These are phyloP conservation scores for Triticum timopheevii DNA, from an alignment of 176 grass and related monocot species.

Conservation along the genomic window DNA sequence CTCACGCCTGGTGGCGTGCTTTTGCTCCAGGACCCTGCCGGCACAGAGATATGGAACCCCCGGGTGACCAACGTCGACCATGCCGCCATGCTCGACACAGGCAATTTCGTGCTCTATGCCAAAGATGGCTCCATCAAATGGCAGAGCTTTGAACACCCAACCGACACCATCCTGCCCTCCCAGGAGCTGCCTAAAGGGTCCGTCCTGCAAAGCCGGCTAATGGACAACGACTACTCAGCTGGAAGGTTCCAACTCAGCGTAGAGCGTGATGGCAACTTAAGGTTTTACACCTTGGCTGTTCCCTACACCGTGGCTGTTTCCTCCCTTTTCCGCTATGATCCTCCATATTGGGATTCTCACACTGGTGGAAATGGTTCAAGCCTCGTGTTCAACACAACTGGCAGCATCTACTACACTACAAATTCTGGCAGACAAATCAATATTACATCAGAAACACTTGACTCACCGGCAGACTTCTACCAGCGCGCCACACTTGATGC, in stretches of 20 bases:
- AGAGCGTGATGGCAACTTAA: not conserved
- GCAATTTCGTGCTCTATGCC: conserved; percentile 34
- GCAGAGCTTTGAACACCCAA: conserved; percentile 36
- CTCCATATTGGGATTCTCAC: not conserved
- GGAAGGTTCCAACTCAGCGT: conserved; percentile 25
- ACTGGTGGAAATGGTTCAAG: conserved; percentile 6
- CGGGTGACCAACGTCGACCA: not conserved
- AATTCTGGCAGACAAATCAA: not conserved
- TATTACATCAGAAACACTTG: not conserved
- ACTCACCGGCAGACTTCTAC: conserved; percentile 6
- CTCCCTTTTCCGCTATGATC: not conserved
- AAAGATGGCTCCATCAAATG: not conserved
- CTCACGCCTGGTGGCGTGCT: conserved; percentile 23
- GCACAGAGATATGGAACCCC: conserved; percentile 25
- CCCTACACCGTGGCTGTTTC: not conserved
- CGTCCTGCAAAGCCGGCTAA: conserved; percentile 22
- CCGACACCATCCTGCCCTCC: conserved; percentile 48
- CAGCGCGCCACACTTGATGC: conserved; percentile 6
- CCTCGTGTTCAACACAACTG: conserved; percentile 1
- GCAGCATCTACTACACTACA: conserved; percentile 6
- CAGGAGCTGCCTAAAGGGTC: conserved; percentile 5
- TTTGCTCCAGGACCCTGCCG: conserved; percentile 13
- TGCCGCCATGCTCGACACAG: conserved; percentile 39
- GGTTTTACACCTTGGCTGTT: conserved; percentile 1
- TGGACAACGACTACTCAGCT: not conserved